Conservation (phyloP, 1,284 basidiomycete species). For the Gomphus sp. region DNA sequence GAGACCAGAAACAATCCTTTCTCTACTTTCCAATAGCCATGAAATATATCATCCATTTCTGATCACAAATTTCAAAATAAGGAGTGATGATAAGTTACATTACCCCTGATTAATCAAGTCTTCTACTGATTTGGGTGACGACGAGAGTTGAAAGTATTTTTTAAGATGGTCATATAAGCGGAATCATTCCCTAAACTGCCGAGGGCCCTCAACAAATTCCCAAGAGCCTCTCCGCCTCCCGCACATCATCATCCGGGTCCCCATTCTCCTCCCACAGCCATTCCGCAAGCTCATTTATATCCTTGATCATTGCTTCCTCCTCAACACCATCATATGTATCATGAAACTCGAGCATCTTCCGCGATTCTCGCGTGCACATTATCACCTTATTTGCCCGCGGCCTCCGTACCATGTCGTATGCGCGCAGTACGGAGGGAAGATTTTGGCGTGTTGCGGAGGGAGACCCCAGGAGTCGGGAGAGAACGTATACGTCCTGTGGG, state of each 20-base stretch:
- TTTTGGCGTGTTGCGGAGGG: background rate
- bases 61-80: no score
- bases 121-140: no score
- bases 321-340: background rate
- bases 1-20: no score
- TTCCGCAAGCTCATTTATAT: background rate
- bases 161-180: no score
- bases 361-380: constrained; percentile 1
- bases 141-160: no score
- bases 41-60: no score
- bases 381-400: background rate
- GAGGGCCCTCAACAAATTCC: background rate
- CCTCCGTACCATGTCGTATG: background rate
- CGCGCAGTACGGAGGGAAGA: background rate
- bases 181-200: no score
- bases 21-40: no score
- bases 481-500: constrained; percentile 7
- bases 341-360: background rate
- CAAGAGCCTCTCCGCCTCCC: background rate
- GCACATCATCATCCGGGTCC: constrained; percentile 6
- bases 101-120: no score
- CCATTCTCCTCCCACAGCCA: constrained; percentile 7
- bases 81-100: no score
- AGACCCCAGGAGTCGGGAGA: constrained; percentile 2
- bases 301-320: background rate